Percentiles rank a stretch among this genome's conserved stretches.
Evolutionary conservation across 2,329 filamentous ascomycete species (phyloP).

Genomic region (Xylariaceae sp.): DNA sequence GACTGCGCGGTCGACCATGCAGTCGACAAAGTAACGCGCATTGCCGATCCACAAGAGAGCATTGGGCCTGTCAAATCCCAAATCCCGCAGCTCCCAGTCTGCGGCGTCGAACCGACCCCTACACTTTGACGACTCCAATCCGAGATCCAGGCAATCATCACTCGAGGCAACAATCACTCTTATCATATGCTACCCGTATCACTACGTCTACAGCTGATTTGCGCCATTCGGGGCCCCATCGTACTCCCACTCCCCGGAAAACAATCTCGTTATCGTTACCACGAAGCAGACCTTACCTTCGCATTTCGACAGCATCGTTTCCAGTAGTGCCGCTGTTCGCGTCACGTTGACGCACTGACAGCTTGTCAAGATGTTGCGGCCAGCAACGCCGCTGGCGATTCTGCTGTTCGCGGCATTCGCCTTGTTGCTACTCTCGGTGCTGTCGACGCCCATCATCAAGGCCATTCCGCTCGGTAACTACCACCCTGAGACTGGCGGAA

Average conservation of each 20-base stretch:
- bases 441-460: conserved; percentile 88
- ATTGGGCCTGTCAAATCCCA: neutral
- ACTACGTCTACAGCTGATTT: conserved; percentile 14
- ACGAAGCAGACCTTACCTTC: conserved; percentile 1
- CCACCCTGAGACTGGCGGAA: conserved; percentile 74
- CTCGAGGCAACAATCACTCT: conserved; percentile 8
- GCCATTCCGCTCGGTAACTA: conserved; percentile 77
- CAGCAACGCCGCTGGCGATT: conserved; percentile 84
- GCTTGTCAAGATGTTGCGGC: conserved; percentile 67
- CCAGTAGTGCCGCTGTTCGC: conserved; percentile 27
- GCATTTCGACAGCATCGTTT: conserved; percentile 8
- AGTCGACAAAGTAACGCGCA: neutral
- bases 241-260: neutral
- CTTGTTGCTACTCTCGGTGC: conserved; percentile 74
- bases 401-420: conserved; percentile 81
- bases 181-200: conserved; percentile 26
- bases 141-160: neutral
- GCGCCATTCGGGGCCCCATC: neutral
- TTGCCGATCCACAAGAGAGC: conserved; percentile 8
- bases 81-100: conserved; percentile 3
- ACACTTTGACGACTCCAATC: conserved; percentile 8
- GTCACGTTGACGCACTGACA: conserved; percentile 29
- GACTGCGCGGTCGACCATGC: neutral
- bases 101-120: conserved; percentile 4
- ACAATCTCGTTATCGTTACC: neutral